phyloP scores from a whole-genome alignment of 208 protist species.

The Acanthamoeba sp. region DNA sequence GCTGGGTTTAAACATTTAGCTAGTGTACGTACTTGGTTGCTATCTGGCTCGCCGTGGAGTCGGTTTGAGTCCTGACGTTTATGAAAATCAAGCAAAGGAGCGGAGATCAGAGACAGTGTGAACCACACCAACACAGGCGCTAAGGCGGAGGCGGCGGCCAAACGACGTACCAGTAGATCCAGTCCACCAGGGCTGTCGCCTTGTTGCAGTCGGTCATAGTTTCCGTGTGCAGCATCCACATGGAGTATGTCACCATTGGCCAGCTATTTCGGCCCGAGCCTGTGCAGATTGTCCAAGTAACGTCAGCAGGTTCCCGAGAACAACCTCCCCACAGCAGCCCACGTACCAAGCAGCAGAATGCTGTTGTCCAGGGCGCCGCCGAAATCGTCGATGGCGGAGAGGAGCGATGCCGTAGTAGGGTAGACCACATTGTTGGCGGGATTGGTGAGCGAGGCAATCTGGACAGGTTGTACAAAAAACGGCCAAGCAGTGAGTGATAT shows the following conservation, averaged over 20 bases:
- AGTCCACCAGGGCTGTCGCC: conserved; percentile 6
- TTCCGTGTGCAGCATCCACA: conserved; percentile 29
- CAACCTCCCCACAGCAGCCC: too few relatives aligned
- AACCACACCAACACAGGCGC: too few relatives aligned
- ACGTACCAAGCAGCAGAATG: conserved; percentile 11
- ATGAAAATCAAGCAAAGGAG: not conserved
- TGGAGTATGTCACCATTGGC: conserved; percentile 43
- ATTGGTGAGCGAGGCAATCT: conserved; percentile 26
- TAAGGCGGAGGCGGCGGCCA: too few relatives aligned
- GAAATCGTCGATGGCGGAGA: conserved; percentile 44
- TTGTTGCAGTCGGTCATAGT: conserved; percentile 55
- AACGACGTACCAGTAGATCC: conserved; percentile 64
- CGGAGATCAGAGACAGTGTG: not conserved
- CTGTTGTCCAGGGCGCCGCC: not conserved
- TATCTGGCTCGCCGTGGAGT: not conserved
- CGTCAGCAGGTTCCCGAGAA: too few relatives aligned
- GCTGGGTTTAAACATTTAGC: too few relatives aligned
- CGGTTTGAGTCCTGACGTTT: not conserved
- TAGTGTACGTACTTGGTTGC: conserved; percentile 10
- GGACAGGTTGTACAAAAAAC: too few relatives aligned
- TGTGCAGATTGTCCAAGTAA: not conserved
- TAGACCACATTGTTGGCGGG: conserved; percentile 25
- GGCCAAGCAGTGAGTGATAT: not conserved
- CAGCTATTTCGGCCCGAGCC: not conserved
- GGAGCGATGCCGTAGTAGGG: not conserved